Evolutionary conservation across 73 alveolate species (phyloP).

Genomic region (Tetrahymena thermophila): DNA sequence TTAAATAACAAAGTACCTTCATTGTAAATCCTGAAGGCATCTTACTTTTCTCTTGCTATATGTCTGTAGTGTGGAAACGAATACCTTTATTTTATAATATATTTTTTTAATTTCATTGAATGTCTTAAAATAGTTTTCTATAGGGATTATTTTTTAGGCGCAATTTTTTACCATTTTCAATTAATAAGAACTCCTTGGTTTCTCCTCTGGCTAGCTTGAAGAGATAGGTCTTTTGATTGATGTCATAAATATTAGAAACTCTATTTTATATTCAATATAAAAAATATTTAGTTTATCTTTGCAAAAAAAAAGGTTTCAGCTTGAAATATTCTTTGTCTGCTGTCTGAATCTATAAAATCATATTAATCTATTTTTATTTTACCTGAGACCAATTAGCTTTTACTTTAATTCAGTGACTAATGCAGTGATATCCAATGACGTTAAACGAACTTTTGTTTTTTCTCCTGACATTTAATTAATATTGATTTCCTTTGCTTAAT

Average conservation of each 20-base stretch:
- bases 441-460: slow-evolving; percentile 24
- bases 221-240: slow-evolving; percentile 61
- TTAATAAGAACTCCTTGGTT: slow-evolving; percentile 54
- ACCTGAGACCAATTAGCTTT: slow-evolving; percentile 25
- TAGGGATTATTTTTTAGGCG: background rate
- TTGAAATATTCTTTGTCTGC: background rate
- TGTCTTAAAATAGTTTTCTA: background rate
- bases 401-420: slow-evolving; percentile 28
- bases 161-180: slow-evolving; percentile 62
- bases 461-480: background rate
- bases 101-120: background rate
- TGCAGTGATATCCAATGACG: slow-evolving; percentile 31
- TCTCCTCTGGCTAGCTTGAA: slow-evolving; percentile 68
- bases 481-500: background rate
- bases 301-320: background rate
- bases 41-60: slow-evolving; percentile 57
- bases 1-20: slow-evolving; percentile 25
- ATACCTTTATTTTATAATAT: background rate
- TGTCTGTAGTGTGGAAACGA: slow-evolving; percentile 67
- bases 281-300: too few species aligned
- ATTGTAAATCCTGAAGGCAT: slow-evolving; percentile 77
- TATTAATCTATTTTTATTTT: background rate
- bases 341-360: background rate
- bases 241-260: slow-evolving; percentile 75
- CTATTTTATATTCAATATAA: slow-evolving; percentile 11